Evolutionary conservation across 805 yeast species (phyloP).

Genomic region (Wickerhamomyces hampshirensis): DNA sequence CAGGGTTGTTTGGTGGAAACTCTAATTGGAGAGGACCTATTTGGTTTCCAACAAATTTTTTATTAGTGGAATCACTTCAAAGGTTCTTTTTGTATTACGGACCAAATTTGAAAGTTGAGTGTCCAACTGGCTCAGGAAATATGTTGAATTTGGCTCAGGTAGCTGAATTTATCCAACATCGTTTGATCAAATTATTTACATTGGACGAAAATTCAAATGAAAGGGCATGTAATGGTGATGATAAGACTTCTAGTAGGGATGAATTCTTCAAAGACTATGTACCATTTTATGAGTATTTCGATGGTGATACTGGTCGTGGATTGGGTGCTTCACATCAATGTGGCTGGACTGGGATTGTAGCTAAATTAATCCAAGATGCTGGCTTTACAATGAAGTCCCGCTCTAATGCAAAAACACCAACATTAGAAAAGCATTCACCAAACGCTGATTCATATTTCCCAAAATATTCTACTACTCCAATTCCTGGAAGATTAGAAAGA

Average conservation of each 20-base stretch:
- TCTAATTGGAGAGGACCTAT: slow-evolving; percentile 98
- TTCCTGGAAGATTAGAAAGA: slow-evolving; percentile 51
- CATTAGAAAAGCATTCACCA: slow-evolving; percentile 4
- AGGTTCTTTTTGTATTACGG: slow-evolving; percentile 88
- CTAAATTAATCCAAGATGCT: slow-evolving; percentile 86
- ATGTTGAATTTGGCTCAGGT: slow-evolving; percentile 77
- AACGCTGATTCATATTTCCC: slow-evolving; percentile 18
- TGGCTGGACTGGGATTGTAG: slow-evolving; percentile 95
- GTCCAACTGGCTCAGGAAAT: slow-evolving; percentile 81
- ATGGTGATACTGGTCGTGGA: slow-evolving; percentile 93
- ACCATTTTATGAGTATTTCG: slow-evolving; percentile 83
- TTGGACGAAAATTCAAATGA: slow-evolving; percentile 58
- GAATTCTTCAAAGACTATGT: slow-evolving; percentile 69
- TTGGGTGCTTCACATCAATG: slow-evolving; percentile 91
- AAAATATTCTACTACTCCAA: slow-evolving; percentile 30
- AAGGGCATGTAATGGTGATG: slow-evolving; percentile 78
- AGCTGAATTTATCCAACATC: slow-evolving; percentile 85
- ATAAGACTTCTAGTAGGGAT: slow-evolving; percentile 55
- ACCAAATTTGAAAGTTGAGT: slow-evolving; percentile 75
- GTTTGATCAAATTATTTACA: slow-evolving; percentile 71
- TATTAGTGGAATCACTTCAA: slow-evolving; percentile 81
- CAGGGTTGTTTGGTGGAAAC: slow-evolving; percentile 94
- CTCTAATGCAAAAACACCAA: slow-evolving; percentile 20
- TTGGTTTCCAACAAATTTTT: slow-evolving; percentile 91
- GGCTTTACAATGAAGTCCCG: slow-evolving; percentile 53